Evolutionary conservation across 2,329 filamentous ascomycete species (phyloP), one percentile per base, ranked within the genome.

Genomic region (Xylaria sp.): DNA sequence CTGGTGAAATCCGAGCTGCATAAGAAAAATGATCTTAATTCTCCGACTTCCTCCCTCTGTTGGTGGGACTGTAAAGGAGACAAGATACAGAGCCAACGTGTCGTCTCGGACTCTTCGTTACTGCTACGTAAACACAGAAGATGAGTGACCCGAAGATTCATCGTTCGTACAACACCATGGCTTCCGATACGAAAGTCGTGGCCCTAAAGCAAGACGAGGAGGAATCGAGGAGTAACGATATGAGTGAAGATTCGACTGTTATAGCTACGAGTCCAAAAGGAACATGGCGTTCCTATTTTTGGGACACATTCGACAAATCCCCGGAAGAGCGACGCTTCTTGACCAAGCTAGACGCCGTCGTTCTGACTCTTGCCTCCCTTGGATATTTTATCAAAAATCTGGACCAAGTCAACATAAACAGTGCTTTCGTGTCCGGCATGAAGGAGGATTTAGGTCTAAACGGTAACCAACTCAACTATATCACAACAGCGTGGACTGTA

Each of bases 231-330:
- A 46, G n/a, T 18, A 28, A 55, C 18, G 65, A 59, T 55, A 65
- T 69, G 2, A 56, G 65, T 10, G 65, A 76, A 3, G 72, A 57
- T 15, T 69, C 78, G 39, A 28, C 32, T 20, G 46, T 58, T 13
- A 65, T 72, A 59, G 56, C 66, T 23, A 28, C 39, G 3, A 75
- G 74, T 7, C 81, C 81, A 0, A 80, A 81, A 56, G 68, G 70
- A 41, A 84, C 81, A 28, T 86, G 84, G 84, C 79, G 79, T 28
- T 84, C 83, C 0, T 83, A 84, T 55, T 10, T 86, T n/a, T 86
- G 84, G 84, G 84, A 86, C 68, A 84, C 83, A 0, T 78, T 85
- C 25, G 81, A 83, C 67, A 83, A 83, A 70, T 78, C 80, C 0
- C 80, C 80, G 0, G 79, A 81, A 57, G 82, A 84, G 68, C 76